Evolutionary conservation across 1,284 basidiomycete genomes (phyloP), one percentile per base, ranked within the genome.

Genomic region (Trichosporon asahii): DNA sequence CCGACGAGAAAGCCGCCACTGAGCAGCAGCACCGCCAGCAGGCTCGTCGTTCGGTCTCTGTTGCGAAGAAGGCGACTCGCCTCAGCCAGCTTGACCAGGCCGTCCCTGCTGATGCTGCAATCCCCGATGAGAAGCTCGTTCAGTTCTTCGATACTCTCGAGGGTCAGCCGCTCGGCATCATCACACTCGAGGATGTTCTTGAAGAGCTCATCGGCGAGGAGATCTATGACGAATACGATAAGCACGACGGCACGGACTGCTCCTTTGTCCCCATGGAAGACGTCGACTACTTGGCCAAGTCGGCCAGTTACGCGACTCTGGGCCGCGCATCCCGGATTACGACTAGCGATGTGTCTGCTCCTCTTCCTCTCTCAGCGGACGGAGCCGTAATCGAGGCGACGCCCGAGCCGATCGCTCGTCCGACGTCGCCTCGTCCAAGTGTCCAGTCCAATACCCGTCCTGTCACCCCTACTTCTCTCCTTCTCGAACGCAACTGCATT

Each of bases 151-250:
- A 90, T 84, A 87, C 87, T 65, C 87, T 91, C 64, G 79, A 81
- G 68, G 79, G 91, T 90, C 79, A 90, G 87, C 93, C 93, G 1
- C 85, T 96, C 27, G 94, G 94, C 70, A 94, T 96, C 79, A 95
- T 96, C 74, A 96, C 94, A 0, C 86, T 96, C 2, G 94, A 96
- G 81, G 94, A 96, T 75, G 92, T 96, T 18, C 86, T 96, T 9
- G 94, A 96, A 88, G 93, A 94, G 78, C 86, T 94, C 8, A 93
- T 94, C 67, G 92, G 93, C 23, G 92, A 94, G 84, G 92, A 94
- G 76, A 94, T 94, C 65, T 92, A 92, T 74, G 93, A 94, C 78
- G 92, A 94, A 83, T 78, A 78, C 53, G 79, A 80, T 55, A 71
- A 75, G 64, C 72, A 76, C 40, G 75, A 74, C 18, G 74, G 67